phyloP scores from a whole-genome alignment of 768 basidiomycete species.

The Lactifluus echinatus region DNA sequence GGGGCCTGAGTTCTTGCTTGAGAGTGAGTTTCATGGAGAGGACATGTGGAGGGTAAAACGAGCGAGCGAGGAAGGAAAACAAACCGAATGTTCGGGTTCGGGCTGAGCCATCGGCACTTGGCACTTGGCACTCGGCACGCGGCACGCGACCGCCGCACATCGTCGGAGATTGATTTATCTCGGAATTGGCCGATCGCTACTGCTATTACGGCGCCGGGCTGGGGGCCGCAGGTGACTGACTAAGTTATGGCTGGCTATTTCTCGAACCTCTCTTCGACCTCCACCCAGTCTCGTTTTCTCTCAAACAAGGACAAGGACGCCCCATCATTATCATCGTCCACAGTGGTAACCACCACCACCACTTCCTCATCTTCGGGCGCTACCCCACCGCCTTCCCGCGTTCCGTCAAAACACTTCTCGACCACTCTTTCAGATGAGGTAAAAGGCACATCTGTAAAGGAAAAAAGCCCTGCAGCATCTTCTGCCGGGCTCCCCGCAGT shows the following conservation, averaged over 20 bases:
- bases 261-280: constrained; percentile 69
- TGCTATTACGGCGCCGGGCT: background rate
- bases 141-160: background rate
- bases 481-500: constrained; percentile 28
- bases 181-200: background rate
- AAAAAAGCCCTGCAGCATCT: constrained; percentile 31
- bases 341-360: constrained; percentile 19
- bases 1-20: constrained; percentile 74
- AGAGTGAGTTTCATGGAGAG: constrained; percentile 68
- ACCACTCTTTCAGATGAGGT: constrained; percentile 43
- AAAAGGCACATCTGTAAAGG: constrained; percentile 33
- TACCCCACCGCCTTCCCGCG: constrained; percentile 32
- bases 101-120: too few species aligned
- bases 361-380: constrained; percentile 5
- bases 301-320: constrained; percentile 33
- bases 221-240: background rate
- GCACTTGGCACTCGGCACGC: too few species aligned
- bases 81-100: too few species aligned
- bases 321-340: constrained; percentile 22
- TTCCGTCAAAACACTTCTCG: constrained; percentile 71
- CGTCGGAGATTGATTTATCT: background rate
- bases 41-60: constrained; percentile 1
- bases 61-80: background rate
- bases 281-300: constrained; percentile 54
- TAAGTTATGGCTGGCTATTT: constrained; percentile 61